These are phyloP conservation scores for Candida nanaspora DNA, from an alignment of 805 yeast genomes.

Conservation along the genomic window DNA sequence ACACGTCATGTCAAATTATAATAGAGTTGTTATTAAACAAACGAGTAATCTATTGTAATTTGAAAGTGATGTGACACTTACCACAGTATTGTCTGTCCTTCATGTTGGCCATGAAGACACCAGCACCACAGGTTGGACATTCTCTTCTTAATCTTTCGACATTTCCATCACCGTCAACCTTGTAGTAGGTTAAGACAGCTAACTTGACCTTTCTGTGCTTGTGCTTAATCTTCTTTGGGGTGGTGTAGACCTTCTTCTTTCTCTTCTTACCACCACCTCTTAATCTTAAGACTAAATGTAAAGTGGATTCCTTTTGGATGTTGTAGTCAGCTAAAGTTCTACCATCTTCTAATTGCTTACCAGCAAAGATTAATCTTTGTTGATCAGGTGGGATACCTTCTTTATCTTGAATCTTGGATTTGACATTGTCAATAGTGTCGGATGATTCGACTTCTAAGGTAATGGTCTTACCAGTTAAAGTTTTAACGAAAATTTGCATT, in stretches of 20 bases:
- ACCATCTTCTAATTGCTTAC: conserved; percentile 99
- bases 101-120: conserved; percentile 99
- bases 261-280: conserved; percentile 99
- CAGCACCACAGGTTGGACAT: conserved; percentile 98
- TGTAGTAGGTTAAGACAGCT: conserved; percentile 99
- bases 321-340: conserved; percentile 98
- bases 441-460: conserved; percentile 98
- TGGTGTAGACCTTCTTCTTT: conserved; percentile 99
- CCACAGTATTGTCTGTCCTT: conserved; percentile 99
- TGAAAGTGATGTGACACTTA: conserved; percentile 95
- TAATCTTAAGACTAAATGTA: conserved; percentile 92
- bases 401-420: conserved; percentile 97
- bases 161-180: conserved; percentile 97
- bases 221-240: conserved; percentile 99
- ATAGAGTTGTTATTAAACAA: no score
- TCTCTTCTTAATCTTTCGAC: conserved; percentile 98
- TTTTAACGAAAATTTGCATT: conserved; percentile 73
- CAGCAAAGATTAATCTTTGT: conserved; percentile 99
- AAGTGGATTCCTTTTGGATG: conserved; percentile 99
- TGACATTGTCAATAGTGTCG: conserved; percentile 98
- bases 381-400: conserved; percentile 99
- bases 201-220: conserved; percentile 99
- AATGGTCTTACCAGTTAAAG: conserved; percentile 89
- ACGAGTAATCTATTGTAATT: conserved; percentile 25
- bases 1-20: no score